Percentiles rank a stretch among this genome's conserved stretches.
Evolutionary conservation across 2,329 filamentous ascomycete species (phyloP).

Genomic region (Diaporthe caulivora): DNA sequence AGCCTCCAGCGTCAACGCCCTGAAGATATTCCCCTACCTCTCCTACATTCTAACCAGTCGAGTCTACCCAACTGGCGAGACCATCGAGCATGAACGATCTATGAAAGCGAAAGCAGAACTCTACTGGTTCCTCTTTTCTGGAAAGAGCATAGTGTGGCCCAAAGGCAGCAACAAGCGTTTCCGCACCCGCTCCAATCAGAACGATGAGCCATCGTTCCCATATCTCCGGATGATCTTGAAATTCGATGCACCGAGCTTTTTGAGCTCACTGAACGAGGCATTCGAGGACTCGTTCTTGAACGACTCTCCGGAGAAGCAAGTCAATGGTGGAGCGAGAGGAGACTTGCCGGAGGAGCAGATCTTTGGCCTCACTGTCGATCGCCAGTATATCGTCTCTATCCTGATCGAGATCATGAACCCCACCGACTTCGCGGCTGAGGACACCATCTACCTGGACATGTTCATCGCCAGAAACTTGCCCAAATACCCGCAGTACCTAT

Average conservation of each 20-base stretch:
- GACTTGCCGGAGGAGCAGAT: slow-evolving; percentile 75
- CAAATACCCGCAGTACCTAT: slow-evolving; percentile 95
- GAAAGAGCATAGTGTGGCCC: slow-evolving; percentile 82
- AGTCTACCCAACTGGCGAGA: slow-evolving; percentile 87
- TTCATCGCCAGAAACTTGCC: slow-evolving; percentile 96
- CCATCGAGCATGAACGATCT: slow-evolving; percentile 79
- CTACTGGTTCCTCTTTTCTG: slow-evolving; percentile 94
- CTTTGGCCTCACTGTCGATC: slow-evolving; percentile 80
- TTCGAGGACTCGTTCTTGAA: slow-evolving; percentile 97
- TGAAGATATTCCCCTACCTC: slow-evolving; percentile 95
- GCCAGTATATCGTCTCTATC: slow-evolving; percentile 93
- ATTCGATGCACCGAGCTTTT: slow-evolving; percentile 90
- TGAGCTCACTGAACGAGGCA: slow-evolving; percentile 96
- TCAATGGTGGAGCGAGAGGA: slow-evolving; percentile 63
- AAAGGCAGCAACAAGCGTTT: slow-evolving; percentile 72
- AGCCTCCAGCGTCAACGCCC: slow-evolving; percentile 76
- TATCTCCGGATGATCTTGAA: slow-evolving; percentile 87
- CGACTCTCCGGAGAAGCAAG: slow-evolving; percentile 74
- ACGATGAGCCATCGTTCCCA: slow-evolving; percentile 81
- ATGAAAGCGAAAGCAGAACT: slow-evolving; percentile 85
- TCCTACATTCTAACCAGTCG: slow-evolving; percentile 92
- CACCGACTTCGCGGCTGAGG: slow-evolving; percentile 79
- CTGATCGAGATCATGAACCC: slow-evolving; percentile 90
- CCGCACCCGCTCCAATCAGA: slow-evolving; percentile 67
- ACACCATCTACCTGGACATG: slow-evolving; percentile 97